These are phyloP conservation scores for Ichthyophthirius multifiliis DNA, from an alignment of 169 alveolate species.

Conservation along the genomic window DNA sequence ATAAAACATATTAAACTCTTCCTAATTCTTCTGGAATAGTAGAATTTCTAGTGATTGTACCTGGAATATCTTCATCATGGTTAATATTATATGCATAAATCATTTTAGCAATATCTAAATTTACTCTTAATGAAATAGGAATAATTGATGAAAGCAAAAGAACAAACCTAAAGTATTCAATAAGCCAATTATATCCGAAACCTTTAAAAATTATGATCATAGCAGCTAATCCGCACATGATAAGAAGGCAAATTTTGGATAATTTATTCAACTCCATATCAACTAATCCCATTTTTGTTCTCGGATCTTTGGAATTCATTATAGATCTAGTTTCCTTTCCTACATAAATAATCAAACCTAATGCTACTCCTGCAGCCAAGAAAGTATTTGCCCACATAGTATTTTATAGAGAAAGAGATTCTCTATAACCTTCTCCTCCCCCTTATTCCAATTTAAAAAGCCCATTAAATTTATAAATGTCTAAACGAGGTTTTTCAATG, in stretches of 20 bases:
- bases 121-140: conserved; percentile 96
- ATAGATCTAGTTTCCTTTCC: conserved; percentile 92
- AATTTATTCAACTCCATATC: conserved; percentile 90
- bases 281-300: conserved; percentile 89
- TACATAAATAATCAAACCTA: conserved; percentile 92
- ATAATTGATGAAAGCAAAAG: conserved; percentile 94
- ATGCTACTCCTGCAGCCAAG: conserved; percentile 92
- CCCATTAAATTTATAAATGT: conserved; percentile 40
- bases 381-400: conserved; percentile 96
- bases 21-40: conserved; percentile 97
- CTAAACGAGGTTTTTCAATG: conserved; percentile 27
- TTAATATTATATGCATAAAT: conserved; percentile 86
- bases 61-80: conserved; percentile 91
- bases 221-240: conserved; percentile 72
- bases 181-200: conserved; percentile 65
- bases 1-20: conserved; percentile 90
- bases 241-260: conserved; percentile 83
- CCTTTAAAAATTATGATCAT: conserved; percentile 61
- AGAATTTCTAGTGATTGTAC: conserved; percentile 90
- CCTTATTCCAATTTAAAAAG: conserved; percentile 7
- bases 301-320: conserved; percentile 84
- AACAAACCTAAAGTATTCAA: conserved; percentile 27
- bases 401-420: conserved; percentile 87
- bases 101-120: conserved; percentile 95
- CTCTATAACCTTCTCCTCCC: conserved; percentile 45